Evolutionary conservation across 2,329 filamentous ascomycete genomes (phyloP).

Genomic region (Pezicula carpinea): DNA sequence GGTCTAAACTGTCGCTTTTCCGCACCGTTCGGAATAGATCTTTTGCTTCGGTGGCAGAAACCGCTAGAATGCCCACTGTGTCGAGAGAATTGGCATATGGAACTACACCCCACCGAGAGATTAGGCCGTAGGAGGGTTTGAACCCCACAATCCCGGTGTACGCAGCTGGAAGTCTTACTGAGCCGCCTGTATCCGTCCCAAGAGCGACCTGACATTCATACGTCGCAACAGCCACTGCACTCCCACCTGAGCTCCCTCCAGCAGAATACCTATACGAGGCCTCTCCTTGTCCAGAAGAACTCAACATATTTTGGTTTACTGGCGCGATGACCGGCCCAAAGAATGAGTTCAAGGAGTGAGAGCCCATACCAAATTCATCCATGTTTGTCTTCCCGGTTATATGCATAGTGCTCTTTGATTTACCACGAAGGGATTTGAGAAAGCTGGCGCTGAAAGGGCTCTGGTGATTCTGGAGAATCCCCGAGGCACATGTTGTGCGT

Average conservation of each 20-base stretch:
- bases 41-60: slow-evolving; percentile 32
- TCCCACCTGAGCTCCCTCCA: slow-evolving; percentile 90
- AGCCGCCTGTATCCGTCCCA: slow-evolving; percentile 83
- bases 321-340: slow-evolving; percentile 56
- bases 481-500: slow-evolving; percentile 81
- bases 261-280: slow-evolving; percentile 48
- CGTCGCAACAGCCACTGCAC: slow-evolving; percentile 74
- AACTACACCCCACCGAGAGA: slow-evolving; percentile 66
- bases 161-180: slow-evolving; percentile 65
- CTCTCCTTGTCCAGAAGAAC: not conserved
- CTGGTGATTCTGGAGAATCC: slow-evolving; percentile 62
- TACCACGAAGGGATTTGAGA: slow-evolving; percentile 60
- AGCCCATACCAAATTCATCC: slow-evolving; percentile 96
- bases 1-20: slow-evolving; percentile 28
- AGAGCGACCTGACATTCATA: slow-evolving; percentile 59
- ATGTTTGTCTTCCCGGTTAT: slow-evolving; percentile 82
- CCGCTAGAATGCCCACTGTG: slow-evolving; percentile 61
- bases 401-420: slow-evolving; percentile 52
- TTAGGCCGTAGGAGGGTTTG: slow-evolving; percentile 66
- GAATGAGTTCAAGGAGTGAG: slow-evolving; percentile 66
- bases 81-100: slow-evolving; percentile 72
- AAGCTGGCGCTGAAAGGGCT: slow-evolving; percentile 84
- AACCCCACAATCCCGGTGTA: slow-evolving; percentile 66
- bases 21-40: slow-evolving; percentile 19
- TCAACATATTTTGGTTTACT: slow-evolving; percentile 14